Evolutionary conservation across 176 grass and related monocot genomes (phyloP).

Genomic region (Cymbopogon citratus): DNA sequence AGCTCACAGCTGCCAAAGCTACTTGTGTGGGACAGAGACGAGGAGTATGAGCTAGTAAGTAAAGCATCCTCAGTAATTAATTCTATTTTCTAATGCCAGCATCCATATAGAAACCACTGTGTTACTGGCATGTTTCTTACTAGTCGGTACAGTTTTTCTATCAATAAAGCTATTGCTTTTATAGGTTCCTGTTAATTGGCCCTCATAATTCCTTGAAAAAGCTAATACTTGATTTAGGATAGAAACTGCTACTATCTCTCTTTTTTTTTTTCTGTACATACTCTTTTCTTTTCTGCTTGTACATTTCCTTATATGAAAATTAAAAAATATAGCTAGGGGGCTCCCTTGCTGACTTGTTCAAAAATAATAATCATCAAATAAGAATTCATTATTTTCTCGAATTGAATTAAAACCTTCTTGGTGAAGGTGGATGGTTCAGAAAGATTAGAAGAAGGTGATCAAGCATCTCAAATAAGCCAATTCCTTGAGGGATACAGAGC

Average conservation of each 20-base stretch:
- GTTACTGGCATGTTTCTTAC: constrained; percentile 6
- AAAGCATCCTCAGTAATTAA: not conserved
- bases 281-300: too few relatives aligned
- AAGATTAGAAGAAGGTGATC: constrained; percentile 68
- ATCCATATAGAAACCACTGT: not conserved
- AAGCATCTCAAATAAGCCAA: constrained; percentile 69
- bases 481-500: constrained; percentile 92
- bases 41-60: constrained; percentile 87
- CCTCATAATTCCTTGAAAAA: not conserved
- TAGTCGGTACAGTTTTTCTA: not conserved
- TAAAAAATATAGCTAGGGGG: too few relatives aligned
- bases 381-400: not conserved
- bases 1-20: constrained; percentile 76
- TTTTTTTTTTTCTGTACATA: not conserved
- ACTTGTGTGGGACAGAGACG: constrained; percentile 88
- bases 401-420: constrained; percentile 34
- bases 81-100: not conserved
- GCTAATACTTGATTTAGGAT: not conserved
- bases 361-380: not conserved
- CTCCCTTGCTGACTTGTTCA: too few relatives aligned
- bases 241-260: not conserved
- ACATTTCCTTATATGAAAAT: too few relatives aligned
- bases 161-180: not conserved
- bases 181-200: not conserved
- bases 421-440: constrained; percentile 81